These are phyloP conservation scores for Geranium rotundifolium DNA, from an alignment of 345 rosid species.

Conservation along the genomic window DNA sequence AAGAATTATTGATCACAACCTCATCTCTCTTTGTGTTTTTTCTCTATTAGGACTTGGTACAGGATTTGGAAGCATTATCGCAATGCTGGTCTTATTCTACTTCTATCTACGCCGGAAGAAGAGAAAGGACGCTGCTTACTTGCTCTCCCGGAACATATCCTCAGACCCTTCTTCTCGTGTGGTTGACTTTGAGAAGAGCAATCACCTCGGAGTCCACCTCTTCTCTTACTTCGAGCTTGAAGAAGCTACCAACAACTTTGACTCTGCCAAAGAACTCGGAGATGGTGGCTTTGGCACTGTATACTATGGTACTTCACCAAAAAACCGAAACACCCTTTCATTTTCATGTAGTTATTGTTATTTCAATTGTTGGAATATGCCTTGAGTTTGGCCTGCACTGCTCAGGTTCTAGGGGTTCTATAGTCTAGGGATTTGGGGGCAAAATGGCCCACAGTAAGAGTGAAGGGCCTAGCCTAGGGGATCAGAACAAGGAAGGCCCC, in stretches of 20 bases:
- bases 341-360: no score
- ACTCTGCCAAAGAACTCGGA: conserved; percentile 61
- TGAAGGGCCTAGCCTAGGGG: no score
- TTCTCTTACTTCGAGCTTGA: conserved; percentile 60
- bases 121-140: conserved; percentile 16
- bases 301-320: conserved; percentile 38
- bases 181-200: conserved; percentile 37
- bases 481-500: no score
- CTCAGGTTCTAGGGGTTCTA: no score
- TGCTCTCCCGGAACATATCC: conserved; percentile 23
- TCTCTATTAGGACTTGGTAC: background rate
- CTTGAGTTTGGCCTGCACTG: no score
- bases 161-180: conserved; percentile 26
- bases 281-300: conserved; percentile 95
- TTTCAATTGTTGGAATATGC: no score
- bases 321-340: no score
- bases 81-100: conserved; percentile 4
- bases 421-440: no score
- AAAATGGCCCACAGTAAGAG: no score
- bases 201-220: conserved; percentile 31
- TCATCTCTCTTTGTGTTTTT: background rate
- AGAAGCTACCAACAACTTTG: conserved; percentile 63
- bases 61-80: conserved; percentile 7
- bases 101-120: conserved; percentile 20
- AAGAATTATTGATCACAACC: no score